These are phyloP conservation scores for Apiospora sp. DNA, from an alignment of 2,329 filamentous ascomycete species.

Conservation along the genomic window DNA sequence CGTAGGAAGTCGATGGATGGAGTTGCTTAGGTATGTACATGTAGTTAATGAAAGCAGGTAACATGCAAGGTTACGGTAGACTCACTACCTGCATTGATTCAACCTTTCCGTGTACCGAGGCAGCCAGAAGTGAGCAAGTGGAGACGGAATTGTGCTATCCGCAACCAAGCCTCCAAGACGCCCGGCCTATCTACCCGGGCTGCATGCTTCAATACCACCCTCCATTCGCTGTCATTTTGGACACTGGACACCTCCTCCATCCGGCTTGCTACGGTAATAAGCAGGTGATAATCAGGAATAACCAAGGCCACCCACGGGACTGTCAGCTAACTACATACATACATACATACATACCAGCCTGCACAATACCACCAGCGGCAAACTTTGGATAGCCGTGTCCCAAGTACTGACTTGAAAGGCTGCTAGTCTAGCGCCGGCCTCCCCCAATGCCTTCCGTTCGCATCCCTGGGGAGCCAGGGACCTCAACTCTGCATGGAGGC, in stretches of 20 bases:
- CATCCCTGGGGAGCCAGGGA: not conserved
- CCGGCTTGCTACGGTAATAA: not conserved
- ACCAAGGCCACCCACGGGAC: too few relatives aligned
- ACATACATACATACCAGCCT: too few relatives aligned
- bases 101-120: not conserved
- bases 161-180: not conserved
- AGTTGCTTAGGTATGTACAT: too few relatives aligned
- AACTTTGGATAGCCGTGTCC: not conserved
- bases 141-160: constrained; percentile 1
- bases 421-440: too few relatives aligned
- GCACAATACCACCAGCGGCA: too few relatives aligned
- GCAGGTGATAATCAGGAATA: not conserved
- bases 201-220: not conserved
- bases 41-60: too few relatives aligned
- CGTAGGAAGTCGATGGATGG: not conserved
- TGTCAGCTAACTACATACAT: too few relatives aligned
- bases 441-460: not conserved
- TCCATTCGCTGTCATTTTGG: not conserved
- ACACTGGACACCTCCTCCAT: not conserved
- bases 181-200: not conserved
- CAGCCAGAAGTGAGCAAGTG: not conserved
- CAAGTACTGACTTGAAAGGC: too few relatives aligned
- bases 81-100: too few relatives aligned
- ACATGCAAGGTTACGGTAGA: too few relatives aligned
- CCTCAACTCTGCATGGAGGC: not conserved